A percentile compares a stretch with the other conserved stretches of the same genome.
These are phyloP conservation scores for Erysimum cheiri DNA, from an alignment of 441 rosid species.

Conservation along the genomic window DNA sequence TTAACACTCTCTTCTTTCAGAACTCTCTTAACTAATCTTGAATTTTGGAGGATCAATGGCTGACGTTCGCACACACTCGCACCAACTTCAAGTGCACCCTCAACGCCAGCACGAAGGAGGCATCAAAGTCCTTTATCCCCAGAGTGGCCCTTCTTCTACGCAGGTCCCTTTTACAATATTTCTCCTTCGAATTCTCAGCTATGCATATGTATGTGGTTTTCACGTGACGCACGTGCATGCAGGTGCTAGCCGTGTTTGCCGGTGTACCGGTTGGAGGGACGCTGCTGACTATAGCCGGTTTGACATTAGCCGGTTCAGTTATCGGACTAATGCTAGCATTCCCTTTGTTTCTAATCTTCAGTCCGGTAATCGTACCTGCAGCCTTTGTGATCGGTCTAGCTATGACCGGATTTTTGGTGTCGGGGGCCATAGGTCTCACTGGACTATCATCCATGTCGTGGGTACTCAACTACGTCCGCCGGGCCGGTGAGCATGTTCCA, in stretches of 20 bases:
- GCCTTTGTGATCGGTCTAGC: constrained; percentile 59
- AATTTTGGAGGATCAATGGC: constrained; percentile 51
- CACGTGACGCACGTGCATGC: constrained; percentile 36
- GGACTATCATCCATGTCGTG: constrained; percentile 73
- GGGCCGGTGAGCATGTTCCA: constrained; percentile 37
- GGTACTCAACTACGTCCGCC: constrained; percentile 53
- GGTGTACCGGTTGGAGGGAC: constrained; percentile 60
- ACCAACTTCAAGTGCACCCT: constrained; percentile 66
- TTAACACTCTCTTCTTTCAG: constrained; percentile 29
- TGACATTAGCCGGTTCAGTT: constrained; percentile 61
- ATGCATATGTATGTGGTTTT: constrained; percentile 18
- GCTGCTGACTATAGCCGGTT: constrained; percentile 59
- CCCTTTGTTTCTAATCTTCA: constrained; percentile 67
- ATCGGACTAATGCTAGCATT: constrained; percentile 59
- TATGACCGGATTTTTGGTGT: constrained; percentile 59
- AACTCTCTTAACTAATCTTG: not conserved
- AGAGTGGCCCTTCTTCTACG: constrained; percentile 62
- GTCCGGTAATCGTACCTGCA: constrained; percentile 79
- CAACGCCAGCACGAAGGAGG: constrained; percentile 44
- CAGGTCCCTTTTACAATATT: constrained; percentile 41
- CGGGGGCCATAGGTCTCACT: constrained; percentile 78
- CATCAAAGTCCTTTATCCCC: constrained; percentile 39
- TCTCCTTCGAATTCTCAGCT: constrained; percentile 12
- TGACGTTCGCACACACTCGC: constrained; percentile 49
- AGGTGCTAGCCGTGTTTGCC: constrained; percentile 55